phyloP scores from a whole-genome alignment of 1,139 yeast genomes.

The Pichia cactophila region DNA sequence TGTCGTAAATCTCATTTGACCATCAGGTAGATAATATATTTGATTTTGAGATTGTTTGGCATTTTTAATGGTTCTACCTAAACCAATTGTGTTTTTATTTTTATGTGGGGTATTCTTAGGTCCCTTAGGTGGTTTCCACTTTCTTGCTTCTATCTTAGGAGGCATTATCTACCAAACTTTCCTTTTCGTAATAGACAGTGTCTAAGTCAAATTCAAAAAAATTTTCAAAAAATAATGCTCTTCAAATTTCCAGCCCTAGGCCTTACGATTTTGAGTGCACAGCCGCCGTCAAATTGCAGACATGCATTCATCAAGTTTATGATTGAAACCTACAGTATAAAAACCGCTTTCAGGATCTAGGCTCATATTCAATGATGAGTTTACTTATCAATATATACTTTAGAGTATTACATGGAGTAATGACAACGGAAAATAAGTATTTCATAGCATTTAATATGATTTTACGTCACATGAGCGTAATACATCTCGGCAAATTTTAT shows the following conservation, averaged over 20 bases:
- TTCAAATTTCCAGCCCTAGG: background rate
- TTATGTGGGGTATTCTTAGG: conserved; percentile 84
- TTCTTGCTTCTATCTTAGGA: conserved; percentile 38
- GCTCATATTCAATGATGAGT: too few relatives aligned
- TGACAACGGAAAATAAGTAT: background rate
- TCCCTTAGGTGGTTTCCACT: conserved; percentile 74
- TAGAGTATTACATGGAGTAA: too few relatives aligned
- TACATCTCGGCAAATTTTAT: background rate
- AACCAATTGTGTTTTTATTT: conserved; percentile 75
- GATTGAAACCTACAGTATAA: too few relatives aligned
- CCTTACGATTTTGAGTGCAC: background rate
- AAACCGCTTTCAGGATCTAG: too few relatives aligned
- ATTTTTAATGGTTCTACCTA: conserved; percentile 79
- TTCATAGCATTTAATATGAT: background rate
- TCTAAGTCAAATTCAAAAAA: background rate
- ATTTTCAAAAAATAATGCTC: background rate
- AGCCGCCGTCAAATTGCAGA: background rate
- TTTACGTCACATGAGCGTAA: background rate
- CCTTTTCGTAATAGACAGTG: background rate
- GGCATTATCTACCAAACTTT: conserved; percentile 28
- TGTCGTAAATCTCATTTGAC: conserved; percentile 76
- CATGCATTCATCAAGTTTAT: too few relatives aligned
- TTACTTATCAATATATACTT: too few relatives aligned
- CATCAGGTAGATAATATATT: conserved; percentile 70
- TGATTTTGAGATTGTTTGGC: conserved; percentile 63